A percentile compares a stretch with the other conserved stretches of the same genome.
These are phyloP conservation scores for Aspergillus hortae DNA, from an alignment of 2,329 filamentous ascomycete genomes.

Conservation along the genomic window DNA sequence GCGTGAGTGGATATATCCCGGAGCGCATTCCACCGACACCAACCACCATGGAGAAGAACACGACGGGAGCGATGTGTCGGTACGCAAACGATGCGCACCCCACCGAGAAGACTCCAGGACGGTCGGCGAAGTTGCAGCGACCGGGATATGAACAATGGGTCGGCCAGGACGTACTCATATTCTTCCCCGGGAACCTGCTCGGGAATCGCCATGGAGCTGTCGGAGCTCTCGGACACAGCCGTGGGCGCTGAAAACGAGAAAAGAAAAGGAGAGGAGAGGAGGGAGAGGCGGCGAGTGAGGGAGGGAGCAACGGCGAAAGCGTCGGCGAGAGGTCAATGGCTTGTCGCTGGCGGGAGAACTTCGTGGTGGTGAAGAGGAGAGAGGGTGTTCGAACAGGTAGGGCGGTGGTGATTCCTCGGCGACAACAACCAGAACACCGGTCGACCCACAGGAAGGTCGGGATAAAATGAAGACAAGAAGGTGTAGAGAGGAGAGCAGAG, in stretches of 20 bases:
- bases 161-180: constrained; percentile 40
- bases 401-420: neutral
- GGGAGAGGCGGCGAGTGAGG: constrained; percentile 5
- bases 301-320: neutral
- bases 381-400: neutral
- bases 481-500: neutral
- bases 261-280: constrained; percentile 1
- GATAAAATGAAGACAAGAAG: too few relatives aligned
- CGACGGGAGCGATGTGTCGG: too few relatives aligned
- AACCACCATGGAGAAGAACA: neutral
- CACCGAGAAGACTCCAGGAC: too few relatives aligned
- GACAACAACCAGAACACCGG: neutral
- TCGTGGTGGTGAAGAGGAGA: neutral
- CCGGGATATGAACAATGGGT: too few relatives aligned
- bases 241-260: constrained; percentile 22
- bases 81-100: too few relatives aligned
- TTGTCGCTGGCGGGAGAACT: neutral
- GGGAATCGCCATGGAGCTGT: constrained; percentile 39
- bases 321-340: neutral
- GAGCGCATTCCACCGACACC: neutral
- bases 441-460: too few relatives aligned
- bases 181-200: constrained; percentile 43
- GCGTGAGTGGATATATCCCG: neutral
- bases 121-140: too few relatives aligned
- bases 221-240: constrained; percentile 32